Conservation (phyloP, 768 basidiomycete genomes). For the Pilatotrama ljubarskyi region DNA sequence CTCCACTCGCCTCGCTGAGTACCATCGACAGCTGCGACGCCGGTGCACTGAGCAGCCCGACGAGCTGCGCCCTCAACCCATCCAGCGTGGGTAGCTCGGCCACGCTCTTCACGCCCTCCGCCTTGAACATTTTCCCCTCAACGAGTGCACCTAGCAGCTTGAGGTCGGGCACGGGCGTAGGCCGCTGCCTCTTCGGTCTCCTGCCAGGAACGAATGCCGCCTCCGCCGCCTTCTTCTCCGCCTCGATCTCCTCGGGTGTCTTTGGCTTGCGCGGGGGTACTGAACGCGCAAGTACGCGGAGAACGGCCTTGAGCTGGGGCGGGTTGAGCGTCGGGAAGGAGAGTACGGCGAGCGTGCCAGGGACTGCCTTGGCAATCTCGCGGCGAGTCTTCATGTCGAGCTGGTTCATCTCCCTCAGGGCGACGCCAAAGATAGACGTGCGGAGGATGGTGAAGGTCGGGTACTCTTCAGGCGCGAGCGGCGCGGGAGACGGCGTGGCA, state of each 20-base stretch:
- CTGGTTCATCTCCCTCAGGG: conserved; percentile 60
- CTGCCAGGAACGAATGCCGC: conserved; percentile 72
- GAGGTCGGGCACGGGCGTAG: conserved; percentile 62
- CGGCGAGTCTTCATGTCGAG: conserved; percentile 49
- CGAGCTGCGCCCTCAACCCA: conserved; percentile 76
- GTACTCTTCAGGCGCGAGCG: conserved; percentile 22
- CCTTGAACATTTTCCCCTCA: conserved; percentile 70
- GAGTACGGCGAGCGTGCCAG: conserved; percentile 67
- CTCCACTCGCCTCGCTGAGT: conserved; percentile 68
- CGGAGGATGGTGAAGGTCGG: conserved; percentile 71
- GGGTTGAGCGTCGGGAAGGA: conserved; percentile 68
- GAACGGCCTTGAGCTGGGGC: conserved; percentile 65
- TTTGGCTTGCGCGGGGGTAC: conserved; percentile 60
- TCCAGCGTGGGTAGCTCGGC: conserved; percentile 78
- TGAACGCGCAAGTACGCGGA: conserved; percentile 64
- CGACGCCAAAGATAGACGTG: conserved; percentile 78
- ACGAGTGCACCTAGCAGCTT: conserved; percentile 77
- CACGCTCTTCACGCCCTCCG: conserved; percentile 58
- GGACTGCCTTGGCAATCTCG: conserved; percentile 54
- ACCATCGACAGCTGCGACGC: conserved; percentile 72
- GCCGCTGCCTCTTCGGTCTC: conserved; percentile 59
- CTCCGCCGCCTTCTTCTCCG: conserved; percentile 47
- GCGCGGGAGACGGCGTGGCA: conserved; percentile 34
- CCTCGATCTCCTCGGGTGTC: conserved; percentile 51
- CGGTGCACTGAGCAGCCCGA: conserved; percentile 79